These are phyloP conservation scores for Periglandula ipomoeae DNA, from an alignment of 2,329 filamentous ascomycete species.

Conservation along the genomic window DNA sequence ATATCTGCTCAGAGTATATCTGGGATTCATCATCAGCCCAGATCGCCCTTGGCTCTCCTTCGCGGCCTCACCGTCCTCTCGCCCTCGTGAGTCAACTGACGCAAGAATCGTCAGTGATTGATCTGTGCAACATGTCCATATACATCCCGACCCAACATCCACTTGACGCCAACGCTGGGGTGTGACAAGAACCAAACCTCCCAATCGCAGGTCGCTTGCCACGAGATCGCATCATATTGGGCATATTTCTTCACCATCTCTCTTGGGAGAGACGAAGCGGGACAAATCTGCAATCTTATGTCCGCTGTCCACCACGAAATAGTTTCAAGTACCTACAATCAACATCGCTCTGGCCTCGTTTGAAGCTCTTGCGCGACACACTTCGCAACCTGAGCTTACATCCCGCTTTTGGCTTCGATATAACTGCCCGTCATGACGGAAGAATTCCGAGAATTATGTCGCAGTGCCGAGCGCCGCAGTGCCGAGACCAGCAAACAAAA, in stretches of 20 bases:
- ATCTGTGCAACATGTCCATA: conserved; percentile 1
- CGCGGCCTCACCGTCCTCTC: not conserved
- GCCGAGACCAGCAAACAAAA: not conserved
- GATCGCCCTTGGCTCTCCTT: too few relatives aligned
- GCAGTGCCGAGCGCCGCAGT: conserved; percentile 1
- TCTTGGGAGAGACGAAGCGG: not conserved
- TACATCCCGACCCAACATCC: not conserved
- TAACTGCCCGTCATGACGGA: not conserved
- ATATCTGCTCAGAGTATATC: too few relatives aligned
- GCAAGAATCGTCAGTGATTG: not conserved
- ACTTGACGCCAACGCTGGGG: not conserved
- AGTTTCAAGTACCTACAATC: too few relatives aligned
- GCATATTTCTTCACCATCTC: not conserved
- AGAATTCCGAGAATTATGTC: not conserved
- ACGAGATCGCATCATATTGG: not conserved
- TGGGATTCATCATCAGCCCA: too few relatives aligned
- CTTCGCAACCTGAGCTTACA: not conserved
- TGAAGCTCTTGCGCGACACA: not conserved
- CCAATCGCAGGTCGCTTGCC: conserved; percentile 4
- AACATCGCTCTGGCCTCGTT: not conserved
- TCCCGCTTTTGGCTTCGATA: too few relatives aligned
- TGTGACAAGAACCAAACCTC: not conserved
- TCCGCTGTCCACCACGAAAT: not conserved
- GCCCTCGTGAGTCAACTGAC: conserved; percentile 14
- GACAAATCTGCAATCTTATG: not conserved